Base-by-base conservation (phyloP, 164 flowering plant genomes). In the Aristolochia contorta region DNA sequence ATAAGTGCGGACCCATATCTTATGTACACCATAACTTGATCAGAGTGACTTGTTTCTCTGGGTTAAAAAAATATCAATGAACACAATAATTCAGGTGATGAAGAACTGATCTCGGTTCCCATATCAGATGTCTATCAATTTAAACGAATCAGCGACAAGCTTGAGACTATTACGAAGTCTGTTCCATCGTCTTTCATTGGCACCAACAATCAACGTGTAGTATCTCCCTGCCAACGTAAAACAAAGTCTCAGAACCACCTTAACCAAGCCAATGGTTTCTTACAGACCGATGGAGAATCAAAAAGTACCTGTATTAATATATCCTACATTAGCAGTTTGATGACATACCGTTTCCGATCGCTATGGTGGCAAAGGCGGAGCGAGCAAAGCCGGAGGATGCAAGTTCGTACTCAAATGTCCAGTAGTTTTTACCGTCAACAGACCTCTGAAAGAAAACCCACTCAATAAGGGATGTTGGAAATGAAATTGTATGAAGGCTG, bases 121-220 rank as follows among this genome's bases (percentile, higher is more conserved):
- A 37, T 10, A 37, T 76, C 68, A 86, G 58, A 84, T 80, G 49
- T 84, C 86, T 10, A 86, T 69, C 56, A 89, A 70, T 68, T 65
- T 84, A 72, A 89, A 86, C 32, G 93, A 89, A 69, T 86, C 89
- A 8, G 93, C 96, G 13, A 89, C 96, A 52, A 84, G 89, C 80
- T 84, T 83, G 7, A 86, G 84, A 77, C 72, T 54, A 67, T 82
- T 74, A 22, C 89, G 66, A 14, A 79, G 65, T 67, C 75, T 82
- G 71, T 54, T 84, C 96, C 93, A 84, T 24, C 89, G 65, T 65
- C 93, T 82, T 59, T 84, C 85, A 62, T 83, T 83, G 27, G 96
- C 89, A 59, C 81, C 91, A 22, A 89, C 96, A 55, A 74, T 80
- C 64, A 87, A 65, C 0, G 92, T 89, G 81, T 87, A 89, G 49